Conservation (phyloP, 306 rosid species). For the Vicia faba region DNA sequence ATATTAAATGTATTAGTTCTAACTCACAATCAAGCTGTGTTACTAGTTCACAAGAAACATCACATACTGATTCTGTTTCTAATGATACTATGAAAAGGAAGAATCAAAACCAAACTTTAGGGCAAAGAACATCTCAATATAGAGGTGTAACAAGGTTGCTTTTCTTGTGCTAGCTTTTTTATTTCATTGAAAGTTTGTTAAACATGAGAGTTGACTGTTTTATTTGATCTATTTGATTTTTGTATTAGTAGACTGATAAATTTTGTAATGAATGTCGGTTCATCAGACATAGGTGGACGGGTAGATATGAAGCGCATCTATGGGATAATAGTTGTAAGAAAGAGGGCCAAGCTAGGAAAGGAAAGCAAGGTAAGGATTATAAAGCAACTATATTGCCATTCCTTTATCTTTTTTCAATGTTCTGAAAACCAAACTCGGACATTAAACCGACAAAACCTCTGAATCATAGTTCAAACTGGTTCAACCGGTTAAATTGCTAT, state of each 20-base stretch:
- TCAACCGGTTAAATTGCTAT: no score
- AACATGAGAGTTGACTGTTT: no score
- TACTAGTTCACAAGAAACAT: slow-evolving; percentile 56
- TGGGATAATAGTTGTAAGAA: slow-evolving; percentile 93
- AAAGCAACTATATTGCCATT: slow-evolving; percentile 15
- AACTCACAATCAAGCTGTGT: slow-evolving; percentile 83
- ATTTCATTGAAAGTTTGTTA: neutral
- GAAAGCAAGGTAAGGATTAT: slow-evolving; percentile 76
- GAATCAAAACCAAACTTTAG: slow-evolving; percentile 64
- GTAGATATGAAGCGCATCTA: slow-evolving; percentile 94
- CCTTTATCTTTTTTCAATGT: neutral
- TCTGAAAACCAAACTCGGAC: neutral
- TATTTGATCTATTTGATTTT: no score
- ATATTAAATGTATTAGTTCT: slow-evolving; percentile 48
- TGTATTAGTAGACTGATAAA: slow-evolving; percentile 17
- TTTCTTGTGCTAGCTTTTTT: slow-evolving; percentile 1
- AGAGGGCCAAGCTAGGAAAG: slow-evolving; percentile 96
- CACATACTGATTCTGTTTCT: slow-evolving; percentile 51
- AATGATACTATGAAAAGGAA: slow-evolving; percentile 69
- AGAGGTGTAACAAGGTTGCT: slow-evolving; percentile 90
- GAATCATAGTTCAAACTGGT: neutral
- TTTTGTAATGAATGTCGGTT: slow-evolving; percentile 21
- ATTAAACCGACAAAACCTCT: neutral
- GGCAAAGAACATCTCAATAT: slow-evolving; percentile 90
- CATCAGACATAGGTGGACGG: slow-evolving; percentile 93